Percentiles rank a stretch among this genome's conserved stretches.
Evolutionary conservation across 208 protist genomes (phyloP).

Genomic region (Leishmania amazonensis): DNA sequence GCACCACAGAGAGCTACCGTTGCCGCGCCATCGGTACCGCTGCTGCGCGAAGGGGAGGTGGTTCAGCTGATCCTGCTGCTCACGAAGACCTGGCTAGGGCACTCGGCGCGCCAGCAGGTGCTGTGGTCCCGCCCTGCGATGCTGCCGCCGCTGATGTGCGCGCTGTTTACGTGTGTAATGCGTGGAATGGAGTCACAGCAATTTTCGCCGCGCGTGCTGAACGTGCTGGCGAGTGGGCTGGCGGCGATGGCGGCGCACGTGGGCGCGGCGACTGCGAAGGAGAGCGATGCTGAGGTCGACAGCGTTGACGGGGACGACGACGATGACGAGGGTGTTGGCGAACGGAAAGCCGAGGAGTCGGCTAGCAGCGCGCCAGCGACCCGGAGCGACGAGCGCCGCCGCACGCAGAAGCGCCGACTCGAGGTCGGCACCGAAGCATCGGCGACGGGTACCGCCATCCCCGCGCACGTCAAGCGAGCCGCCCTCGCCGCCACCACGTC

Average conservation of each 20-base stretch:
- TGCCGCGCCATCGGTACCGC: not conserved
- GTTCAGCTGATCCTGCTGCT: constrained; percentile 23
- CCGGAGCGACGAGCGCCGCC: not conserved
- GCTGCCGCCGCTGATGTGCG: constrained; percentile 51
- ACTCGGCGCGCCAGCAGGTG: constrained; percentile 22
- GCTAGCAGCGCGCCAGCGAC: not conserved
- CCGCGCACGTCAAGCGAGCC: constrained; percentile 38
- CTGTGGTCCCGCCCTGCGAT: constrained; percentile 59
- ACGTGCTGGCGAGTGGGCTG: constrained; percentile 44
- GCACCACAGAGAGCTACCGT: not conserved
- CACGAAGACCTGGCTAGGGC: constrained; percentile 26
- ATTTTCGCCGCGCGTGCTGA: constrained; percentile 55
- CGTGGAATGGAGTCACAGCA: constrained; percentile 36
- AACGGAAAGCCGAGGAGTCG: not conserved
- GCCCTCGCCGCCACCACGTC: constrained; percentile 59
- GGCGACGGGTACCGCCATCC: not conserved
- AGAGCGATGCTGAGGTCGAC: constrained; percentile 10
- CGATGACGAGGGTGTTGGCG: not conserved
- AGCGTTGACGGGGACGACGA: constrained; percentile 15
- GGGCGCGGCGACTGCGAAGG: constrained; percentile 33
- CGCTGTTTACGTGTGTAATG: constrained; percentile 53
- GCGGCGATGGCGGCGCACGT: constrained; percentile 32
- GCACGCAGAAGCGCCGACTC: not conserved
- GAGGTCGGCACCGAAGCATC: not conserved
- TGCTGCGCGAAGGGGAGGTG: constrained; percentile 22